phyloP scores from a whole-genome alignment of 2,329 filamentous ascomycete genomes.

The Erysiphe pulchra region DNA sequence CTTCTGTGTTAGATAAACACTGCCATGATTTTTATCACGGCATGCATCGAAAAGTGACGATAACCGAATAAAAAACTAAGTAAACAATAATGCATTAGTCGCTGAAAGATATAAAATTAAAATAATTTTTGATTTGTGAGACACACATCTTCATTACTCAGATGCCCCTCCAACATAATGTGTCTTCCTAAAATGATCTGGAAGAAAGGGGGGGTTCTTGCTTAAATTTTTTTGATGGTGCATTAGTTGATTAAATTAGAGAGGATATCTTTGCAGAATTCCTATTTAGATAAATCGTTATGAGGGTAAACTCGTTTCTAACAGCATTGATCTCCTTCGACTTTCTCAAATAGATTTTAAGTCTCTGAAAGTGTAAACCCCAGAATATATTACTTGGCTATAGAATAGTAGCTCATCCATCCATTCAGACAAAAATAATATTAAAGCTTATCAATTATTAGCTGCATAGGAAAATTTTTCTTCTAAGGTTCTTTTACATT shows the following conservation, averaged over 20 bases:
- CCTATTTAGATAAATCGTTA: no score
- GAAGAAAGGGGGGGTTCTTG: not conserved
- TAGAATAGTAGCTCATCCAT: no score
- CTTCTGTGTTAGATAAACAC: constrained; percentile 53
- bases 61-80: constrained; percentile 48
- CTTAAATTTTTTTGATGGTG: not conserved
- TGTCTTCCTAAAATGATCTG: not conserved
- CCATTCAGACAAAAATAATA: no score
- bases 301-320: no score
- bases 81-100: not conserved
- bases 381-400: no score
- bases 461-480: no score
- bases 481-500: no score
- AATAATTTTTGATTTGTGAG: not conserved
- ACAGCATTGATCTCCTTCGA: no score
- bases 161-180: constrained; percentile 22
- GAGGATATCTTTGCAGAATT: no score
- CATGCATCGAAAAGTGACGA: constrained; percentile 38
- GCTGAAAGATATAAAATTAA: not conserved
- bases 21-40: constrained; percentile 45
- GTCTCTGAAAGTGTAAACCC: no score
- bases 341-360: no score
- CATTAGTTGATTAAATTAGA: not conserved
- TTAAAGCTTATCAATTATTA: no score
- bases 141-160: constrained; percentile 34